A percentile compares a stretch with the other conserved stretches of the same genome.
phyloP scores from a whole-genome alignment of 108 stramenopile genomes.

The Nitzschia putrida region DNA sequence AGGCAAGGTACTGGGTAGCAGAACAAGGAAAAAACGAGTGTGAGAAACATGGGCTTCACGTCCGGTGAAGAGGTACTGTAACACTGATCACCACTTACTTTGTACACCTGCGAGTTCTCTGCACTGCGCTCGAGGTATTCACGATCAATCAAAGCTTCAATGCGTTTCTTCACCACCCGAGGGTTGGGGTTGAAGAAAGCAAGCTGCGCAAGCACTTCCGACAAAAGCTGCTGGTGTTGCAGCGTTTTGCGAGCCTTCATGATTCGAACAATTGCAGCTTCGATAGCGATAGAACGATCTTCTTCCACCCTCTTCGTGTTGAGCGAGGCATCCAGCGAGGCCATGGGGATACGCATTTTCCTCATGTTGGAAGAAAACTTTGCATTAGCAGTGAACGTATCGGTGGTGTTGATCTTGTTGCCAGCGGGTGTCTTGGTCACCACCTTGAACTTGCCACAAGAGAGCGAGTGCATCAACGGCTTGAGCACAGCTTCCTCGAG shows the following conservation, averaged over 20 bases:
- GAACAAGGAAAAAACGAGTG: neutral
- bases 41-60: neutral
- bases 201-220: slow-evolving; percentile 96
- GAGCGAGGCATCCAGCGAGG: slow-evolving; percentile 93
- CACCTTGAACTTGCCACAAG: slow-evolving; percentile 98
- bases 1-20: slow-evolving; percentile 14
- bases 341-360: slow-evolving; percentile 98
- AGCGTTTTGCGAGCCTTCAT: slow-evolving; percentile 99
- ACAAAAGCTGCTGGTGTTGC: slow-evolving; percentile 93
- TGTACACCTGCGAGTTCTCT: slow-evolving; percentile 86
- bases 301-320: slow-evolving; percentile 98
- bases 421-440: slow-evolving; percentile 82
- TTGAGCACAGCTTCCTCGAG: slow-evolving; percentile 89
- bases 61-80: neutral
- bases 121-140: slow-evolving; percentile 93
- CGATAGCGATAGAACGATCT: slow-evolving; percentile 95
- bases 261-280: slow-evolving; percentile 99
- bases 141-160: slow-evolving; percentile 93
- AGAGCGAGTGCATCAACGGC: slow-evolving; percentile 95
- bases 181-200: slow-evolving; percentile 97
- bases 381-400: slow-evolving; percentile 88
- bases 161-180: slow-evolving; percentile 92
- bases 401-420: slow-evolving; percentile 87
- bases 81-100: slow-evolving; percentile 47
- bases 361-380: slow-evolving; percentile 91